These are phyloP conservation scores for Diutina ranongensis DNA, from an alignment of 1,139 yeast species.

Conservation along the genomic window DNA sequence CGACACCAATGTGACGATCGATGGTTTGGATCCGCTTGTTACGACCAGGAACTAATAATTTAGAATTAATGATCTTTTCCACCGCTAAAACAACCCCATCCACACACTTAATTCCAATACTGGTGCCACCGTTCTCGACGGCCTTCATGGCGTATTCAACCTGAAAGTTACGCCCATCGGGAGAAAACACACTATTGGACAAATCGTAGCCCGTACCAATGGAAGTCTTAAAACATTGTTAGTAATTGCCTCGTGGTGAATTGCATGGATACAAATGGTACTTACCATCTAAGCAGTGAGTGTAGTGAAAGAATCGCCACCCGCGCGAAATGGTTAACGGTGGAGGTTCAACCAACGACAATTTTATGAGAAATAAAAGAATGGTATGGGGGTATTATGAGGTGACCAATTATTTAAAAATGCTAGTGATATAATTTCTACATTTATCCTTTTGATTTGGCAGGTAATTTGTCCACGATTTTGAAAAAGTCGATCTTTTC, in stretches of 20 bases:
- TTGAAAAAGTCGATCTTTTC: no score
- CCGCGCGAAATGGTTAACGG: constrained; percentile 1
- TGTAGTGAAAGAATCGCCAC: constrained; percentile 2
- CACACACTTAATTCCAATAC: constrained; percentile 81
- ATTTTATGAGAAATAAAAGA: no score
- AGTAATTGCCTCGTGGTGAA: no score
- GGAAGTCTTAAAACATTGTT: constrained; percentile 45
- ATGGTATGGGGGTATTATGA: no score
- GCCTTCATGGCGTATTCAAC: constrained; percentile 98
- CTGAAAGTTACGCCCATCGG: constrained; percentile 95
- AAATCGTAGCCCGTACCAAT: constrained; percentile 97
- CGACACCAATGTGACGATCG: constrained; percentile 90
- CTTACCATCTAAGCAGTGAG: constrained; percentile 1
- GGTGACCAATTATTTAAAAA: no score
- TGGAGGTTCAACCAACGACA: no score
- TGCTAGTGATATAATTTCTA: no score
- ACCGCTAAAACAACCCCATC: constrained; percentile 97
- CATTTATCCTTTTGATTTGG: no score
- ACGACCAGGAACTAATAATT: constrained; percentile 78
- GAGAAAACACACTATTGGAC: constrained; percentile 77
- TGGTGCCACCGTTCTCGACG: constrained; percentile 93
- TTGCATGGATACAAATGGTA: neutral
- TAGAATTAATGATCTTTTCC: constrained; percentile 81
- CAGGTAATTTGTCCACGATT: no score
- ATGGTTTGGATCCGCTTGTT: constrained; percentile 86